Evolutionary conservation across 1,284 basidiomycete genomes (phyloP), one percentile per base, ranked within the genome.

Genomic region (Rugosomyces carneus): DNA sequence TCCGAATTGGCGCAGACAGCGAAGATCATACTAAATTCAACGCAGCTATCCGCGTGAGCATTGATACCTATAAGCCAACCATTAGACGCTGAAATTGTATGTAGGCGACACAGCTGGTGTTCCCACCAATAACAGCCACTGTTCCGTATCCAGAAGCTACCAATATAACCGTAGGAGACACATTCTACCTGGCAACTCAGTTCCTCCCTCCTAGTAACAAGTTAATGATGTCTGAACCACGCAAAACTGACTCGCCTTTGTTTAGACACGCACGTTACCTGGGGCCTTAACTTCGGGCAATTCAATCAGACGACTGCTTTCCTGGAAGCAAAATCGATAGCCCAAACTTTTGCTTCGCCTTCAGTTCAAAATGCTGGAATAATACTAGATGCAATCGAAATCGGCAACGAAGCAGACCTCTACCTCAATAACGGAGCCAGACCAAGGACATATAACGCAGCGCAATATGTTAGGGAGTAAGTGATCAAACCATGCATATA

Each of bases 321-420:
- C 42, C 71, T 80, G 16, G 75, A 83, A 63, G 75, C 76, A 0
- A 65, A 68, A 44, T 74, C 79, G 0, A 74, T 87, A 45, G 51
- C 72, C n/a, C 69, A 68, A 43, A 80, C 78, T 2, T 84, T 83
- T 56, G 45, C 58, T n/a, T 70, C 71, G 1, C 40, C 65, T 3
- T 62, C 65, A 0, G 66, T 83, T 9, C 60, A 57, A 42, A 52
- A 55, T 36, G 66, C 72, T 0, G 67, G 72, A 9, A 73, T 84
- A 36, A 63, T 61, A 2, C 66, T 84, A 9, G 74, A 80, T 45
- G 68, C 71, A 18, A 64, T 85, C 23, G 78, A 84, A 55, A 68
- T 82, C 40, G 80, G 81, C 3, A 84, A 85, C 47, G 80, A 84
- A 62, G 67, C 81, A 0, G 79, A 84, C 58, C 56, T 83, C 6